phyloP scores from a whole-genome alignment of 768 basidiomycete species.

The Termitomyces sp. region DNA sequence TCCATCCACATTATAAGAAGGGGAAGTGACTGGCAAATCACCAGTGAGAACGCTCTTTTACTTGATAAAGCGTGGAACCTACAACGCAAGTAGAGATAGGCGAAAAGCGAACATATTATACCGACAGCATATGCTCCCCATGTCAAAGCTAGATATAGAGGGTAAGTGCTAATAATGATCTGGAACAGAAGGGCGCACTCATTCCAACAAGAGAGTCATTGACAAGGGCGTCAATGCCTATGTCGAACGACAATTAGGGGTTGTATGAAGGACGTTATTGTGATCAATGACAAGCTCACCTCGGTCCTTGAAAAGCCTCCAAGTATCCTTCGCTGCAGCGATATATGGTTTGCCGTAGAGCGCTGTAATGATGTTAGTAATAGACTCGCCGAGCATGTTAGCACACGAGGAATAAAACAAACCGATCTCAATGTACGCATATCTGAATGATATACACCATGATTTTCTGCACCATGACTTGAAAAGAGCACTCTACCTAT shows the following conservation, averaged over 20 bases:
- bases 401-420: constrained; percentile 8
- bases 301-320: constrained; percentile 71
- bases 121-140: constrained; percentile 83
- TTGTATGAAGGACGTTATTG: constrained; percentile 4
- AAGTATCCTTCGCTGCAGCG: constrained; percentile 79
- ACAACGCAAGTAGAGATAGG: constrained; percentile 75
- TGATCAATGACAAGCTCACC: constrained; percentile 33
- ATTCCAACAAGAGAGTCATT: constrained; percentile 82
- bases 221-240: constrained; percentile 71
- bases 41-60: background rate
- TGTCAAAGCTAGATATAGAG: constrained; percentile 46
- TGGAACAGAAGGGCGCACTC: constrained; percentile 40
- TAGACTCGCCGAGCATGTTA: background rate
- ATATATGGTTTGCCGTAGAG: constrained; percentile 85
- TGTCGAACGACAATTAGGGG: constrained; percentile 16
- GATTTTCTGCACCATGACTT: background rate
- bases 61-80: constrained; percentile 21
- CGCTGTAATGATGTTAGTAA: constrained; percentile 35
- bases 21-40: constrained; percentile 54
- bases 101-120: constrained; percentile 70
- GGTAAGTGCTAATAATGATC: background rate
- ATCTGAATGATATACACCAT: constrained; percentile 34
- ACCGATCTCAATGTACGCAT: constrained; percentile 84
- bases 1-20: constrained; percentile 69
- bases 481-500: constrained; percentile 40